Conservation (phyloP, 192 early-diverging fungal genomes). For the Linnemannia schmuckeri region DNA sequence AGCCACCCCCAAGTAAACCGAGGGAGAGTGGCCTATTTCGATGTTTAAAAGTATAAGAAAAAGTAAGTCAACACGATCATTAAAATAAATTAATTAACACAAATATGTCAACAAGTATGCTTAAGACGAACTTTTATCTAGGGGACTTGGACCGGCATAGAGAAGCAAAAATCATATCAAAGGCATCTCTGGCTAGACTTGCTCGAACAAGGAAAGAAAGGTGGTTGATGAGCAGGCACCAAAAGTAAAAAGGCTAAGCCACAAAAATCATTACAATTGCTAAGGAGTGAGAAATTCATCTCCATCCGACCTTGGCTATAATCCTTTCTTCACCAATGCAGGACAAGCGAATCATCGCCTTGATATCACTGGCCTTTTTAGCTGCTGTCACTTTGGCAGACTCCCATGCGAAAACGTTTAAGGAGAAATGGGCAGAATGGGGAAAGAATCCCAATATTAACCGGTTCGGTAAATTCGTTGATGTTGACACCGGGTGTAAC, state of each 20-base stretch:
- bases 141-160: no score
- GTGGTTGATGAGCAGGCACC: background rate
- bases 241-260: background rate
- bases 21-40: background rate
- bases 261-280: background rate
- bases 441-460: no score
- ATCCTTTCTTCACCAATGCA: background rate
- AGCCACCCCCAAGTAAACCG: background rate
- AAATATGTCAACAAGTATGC: no score
- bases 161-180: no score
- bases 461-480: background rate
- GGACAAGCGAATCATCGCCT: constrained; percentile 1
- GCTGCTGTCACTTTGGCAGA: background rate
- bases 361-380: background rate
- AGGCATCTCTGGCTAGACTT: background rate
- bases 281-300: background rate
- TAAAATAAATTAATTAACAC: no score
- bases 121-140: no score
- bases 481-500: background rate
- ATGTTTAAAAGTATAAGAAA: constrained; percentile 3
- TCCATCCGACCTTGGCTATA: background rate
- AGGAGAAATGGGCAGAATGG: no score
- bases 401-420: no score
- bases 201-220: background rate
- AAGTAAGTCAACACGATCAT: background rate